These are phyloP conservation scores for Trichoderma erinaceum DNA, from an alignment of 495 filamentous ascomycete genomes.

Conservation along the genomic window DNA sequence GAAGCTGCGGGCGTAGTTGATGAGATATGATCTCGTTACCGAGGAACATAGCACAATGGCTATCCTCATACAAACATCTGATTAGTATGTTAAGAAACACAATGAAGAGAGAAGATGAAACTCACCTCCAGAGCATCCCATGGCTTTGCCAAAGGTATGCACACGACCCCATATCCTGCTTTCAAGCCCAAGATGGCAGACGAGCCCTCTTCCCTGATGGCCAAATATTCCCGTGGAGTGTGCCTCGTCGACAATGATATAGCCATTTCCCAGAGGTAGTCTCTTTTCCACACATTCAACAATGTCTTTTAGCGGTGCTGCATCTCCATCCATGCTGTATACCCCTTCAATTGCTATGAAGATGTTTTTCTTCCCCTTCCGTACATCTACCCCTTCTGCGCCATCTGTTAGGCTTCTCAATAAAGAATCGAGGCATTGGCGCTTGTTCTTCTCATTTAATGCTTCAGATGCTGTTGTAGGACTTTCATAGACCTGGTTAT, in stretches of 20 bases:
- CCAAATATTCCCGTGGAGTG: constrained; percentile 68
- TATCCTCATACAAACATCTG: constrained; percentile 15
- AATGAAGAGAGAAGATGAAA: constrained; percentile 17
- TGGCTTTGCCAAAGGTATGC: constrained; percentile 72
- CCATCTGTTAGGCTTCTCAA: constrained; percentile 19
- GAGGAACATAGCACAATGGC: constrained; percentile 44
- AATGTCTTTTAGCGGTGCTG: constrained; percentile 57
- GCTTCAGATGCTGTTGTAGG: no score
- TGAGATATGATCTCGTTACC: constrained; percentile 46
- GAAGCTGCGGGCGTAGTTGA: constrained; percentile 56
- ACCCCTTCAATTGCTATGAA: constrained; percentile 68
- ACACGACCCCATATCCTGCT: constrained; percentile 60
- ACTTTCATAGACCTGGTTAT: constrained; percentile 46
- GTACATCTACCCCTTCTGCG: constrained; percentile 19
- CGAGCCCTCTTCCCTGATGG: constrained; percentile 55
- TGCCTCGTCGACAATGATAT: constrained; percentile 74
- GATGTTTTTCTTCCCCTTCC: constrained; percentile 39
- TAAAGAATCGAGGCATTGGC: constrained; percentile 19
- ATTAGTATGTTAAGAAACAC: background rate
- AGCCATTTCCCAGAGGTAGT: constrained; percentile 53
- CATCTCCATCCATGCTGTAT: constrained; percentile 85
- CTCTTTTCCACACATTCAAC: constrained; percentile 49
- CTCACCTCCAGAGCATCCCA: constrained; percentile 67
- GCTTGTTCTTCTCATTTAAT: constrained; percentile 13
- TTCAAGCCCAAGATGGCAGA: constrained; percentile 61